A percentile compares a stretch with the other conserved stretches of the same genome.
Evolutionary conservation across 768 basidiomycete species (phyloP).

Genomic region (Sarcodon aspratus): DNA sequence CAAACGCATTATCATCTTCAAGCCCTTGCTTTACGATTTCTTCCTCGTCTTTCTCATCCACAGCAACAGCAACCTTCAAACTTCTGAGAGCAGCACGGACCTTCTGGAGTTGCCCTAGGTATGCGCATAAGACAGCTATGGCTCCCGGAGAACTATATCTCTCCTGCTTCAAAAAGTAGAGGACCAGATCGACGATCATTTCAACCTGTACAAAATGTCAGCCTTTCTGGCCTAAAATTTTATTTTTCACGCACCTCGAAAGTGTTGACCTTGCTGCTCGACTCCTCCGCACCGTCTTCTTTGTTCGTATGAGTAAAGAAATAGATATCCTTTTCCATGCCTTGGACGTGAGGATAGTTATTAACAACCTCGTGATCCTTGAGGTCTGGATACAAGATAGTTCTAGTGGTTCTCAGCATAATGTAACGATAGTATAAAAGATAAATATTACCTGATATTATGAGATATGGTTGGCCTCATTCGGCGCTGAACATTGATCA

Average conservation of each 20-base stretch:
- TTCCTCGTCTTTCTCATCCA: conserved; percentile 60
- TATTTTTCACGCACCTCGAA: conserved; percentile 40
- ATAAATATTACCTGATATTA: conserved; percentile 34
- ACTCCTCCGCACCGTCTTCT: conserved; percentile 51
- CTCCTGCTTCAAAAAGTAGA: conserved; percentile 41
- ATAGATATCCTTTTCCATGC: conserved; percentile 52
- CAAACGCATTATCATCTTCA: conserved; percentile 17
- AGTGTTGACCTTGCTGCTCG: conserved; percentile 50
- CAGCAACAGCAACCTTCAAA: conserved; percentile 43
- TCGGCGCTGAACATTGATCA: conserved; percentile 59
- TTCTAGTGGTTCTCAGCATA: conserved; percentile 18
- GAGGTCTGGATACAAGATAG: conserved; percentile 49
- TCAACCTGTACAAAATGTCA: conserved; percentile 11
- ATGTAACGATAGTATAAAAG: background rate
- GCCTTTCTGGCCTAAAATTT: background rate
- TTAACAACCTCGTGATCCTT: conserved; percentile 43
- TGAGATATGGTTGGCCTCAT: conserved; percentile 66
- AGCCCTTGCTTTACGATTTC: conserved; percentile 38
- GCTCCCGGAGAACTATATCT: conserved; percentile 33
- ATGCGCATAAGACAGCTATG: conserved; percentile 44
- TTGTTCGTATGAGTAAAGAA: conserved; percentile 53
- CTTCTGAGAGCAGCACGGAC: conserved; percentile 27
- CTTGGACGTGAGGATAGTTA: conserved; percentile 43
- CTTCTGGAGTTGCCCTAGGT: conserved; percentile 37
- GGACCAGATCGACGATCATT: conserved; percentile 42